Evolutionary conservation across 306 rosid genomes (phyloP).

Genomic region (Hippophae rhamnoides): DNA sequence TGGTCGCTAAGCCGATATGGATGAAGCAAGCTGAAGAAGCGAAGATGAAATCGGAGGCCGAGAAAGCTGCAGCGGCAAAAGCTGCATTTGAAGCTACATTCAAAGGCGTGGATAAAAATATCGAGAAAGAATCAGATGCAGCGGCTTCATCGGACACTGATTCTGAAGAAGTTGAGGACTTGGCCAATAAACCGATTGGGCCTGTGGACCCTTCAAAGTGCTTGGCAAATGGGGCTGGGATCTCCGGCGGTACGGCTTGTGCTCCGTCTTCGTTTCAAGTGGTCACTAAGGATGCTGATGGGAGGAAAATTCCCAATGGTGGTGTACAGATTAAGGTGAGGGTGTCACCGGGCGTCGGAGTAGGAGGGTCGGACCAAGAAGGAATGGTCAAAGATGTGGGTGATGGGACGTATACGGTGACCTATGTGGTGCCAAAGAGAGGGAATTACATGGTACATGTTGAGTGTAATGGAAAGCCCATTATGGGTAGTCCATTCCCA

Average conservation of each 20-base stretch:
- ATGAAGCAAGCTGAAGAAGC: conserved; percentile 99
- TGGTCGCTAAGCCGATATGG: conserved; percentile 75
- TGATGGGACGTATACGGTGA: conserved; percentile 79
- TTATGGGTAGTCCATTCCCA: conserved; percentile 96
- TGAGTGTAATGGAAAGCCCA: conserved; percentile 85
- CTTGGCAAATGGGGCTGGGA: conserved; percentile 79
- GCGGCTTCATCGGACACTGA: conserved; percentile 70
- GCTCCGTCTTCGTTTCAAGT: conserved; percentile 68
- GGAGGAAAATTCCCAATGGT: conserved; percentile 62
- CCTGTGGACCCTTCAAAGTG: conserved; percentile 82
- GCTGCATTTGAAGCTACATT: conserved; percentile 98
- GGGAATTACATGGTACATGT: conserved; percentile 92
- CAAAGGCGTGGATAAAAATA: conserved; percentile 56
- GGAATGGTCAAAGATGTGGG: conserved; percentile 95
- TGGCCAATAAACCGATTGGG: conserved; percentile 72
- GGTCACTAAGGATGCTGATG: conserved; percentile 79
- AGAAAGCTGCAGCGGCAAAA: conserved; percentile 85
- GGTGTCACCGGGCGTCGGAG: conserved; percentile 78
- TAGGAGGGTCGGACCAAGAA: conserved; percentile 91
- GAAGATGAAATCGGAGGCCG: conserved; percentile 83
- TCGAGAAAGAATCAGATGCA: conserved; percentile 34
- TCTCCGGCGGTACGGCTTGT: conserved; percentile 85
- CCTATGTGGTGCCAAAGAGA: conserved; percentile 90
- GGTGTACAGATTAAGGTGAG: conserved; percentile 72
- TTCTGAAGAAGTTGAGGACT: conserved; percentile 71